Percentiles rank a stretch among this genome's conserved stretches.
Conservation (phyloP, 441 rosid genomes). For the Erodium texanum region DNA sequence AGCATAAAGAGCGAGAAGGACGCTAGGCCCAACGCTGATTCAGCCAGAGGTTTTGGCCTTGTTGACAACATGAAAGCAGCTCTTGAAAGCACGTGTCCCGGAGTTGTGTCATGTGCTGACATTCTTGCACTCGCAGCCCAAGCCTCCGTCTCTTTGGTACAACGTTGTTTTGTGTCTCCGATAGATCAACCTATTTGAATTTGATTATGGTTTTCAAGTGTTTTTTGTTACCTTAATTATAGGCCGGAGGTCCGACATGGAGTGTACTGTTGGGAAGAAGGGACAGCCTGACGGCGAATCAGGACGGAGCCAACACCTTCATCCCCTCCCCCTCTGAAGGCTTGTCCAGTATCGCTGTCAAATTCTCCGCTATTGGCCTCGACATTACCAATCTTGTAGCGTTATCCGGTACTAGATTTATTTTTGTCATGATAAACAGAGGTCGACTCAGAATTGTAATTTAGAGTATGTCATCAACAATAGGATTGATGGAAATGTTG, state of each 20-base stretch:
- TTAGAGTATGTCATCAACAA: too few species aligned
- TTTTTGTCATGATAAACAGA: background rate
- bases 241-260: constrained; percentile 39
- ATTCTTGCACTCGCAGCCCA: constrained; percentile 41
- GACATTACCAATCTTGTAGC: constrained; percentile 45
- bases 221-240: background rate
- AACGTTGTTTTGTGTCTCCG: background rate
- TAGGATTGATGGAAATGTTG: too few species aligned
- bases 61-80: constrained; percentile 41
- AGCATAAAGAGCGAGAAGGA: constrained; percentile 39
- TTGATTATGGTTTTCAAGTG: background rate
- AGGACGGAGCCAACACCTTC: constrained; percentile 20
- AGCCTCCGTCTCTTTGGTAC: constrained; percentile 36
- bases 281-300: constrained; percentile 35
- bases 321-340: constrained; percentile 29
- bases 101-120: constrained; percentile 46
- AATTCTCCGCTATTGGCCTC: constrained; percentile 38
- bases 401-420: constrained; percentile 39
- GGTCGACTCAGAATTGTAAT: too few species aligned
- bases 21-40: constrained; percentile 33
- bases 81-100: constrained; percentile 35
- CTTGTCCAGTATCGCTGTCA: constrained; percentile 27
- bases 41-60: constrained; percentile 35
- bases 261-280: constrained; percentile 44
- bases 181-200: background rate